phyloP scores from a whole-genome alignment of 352 stramenopile genomes.

The Globisporangium radiosum region DNA sequence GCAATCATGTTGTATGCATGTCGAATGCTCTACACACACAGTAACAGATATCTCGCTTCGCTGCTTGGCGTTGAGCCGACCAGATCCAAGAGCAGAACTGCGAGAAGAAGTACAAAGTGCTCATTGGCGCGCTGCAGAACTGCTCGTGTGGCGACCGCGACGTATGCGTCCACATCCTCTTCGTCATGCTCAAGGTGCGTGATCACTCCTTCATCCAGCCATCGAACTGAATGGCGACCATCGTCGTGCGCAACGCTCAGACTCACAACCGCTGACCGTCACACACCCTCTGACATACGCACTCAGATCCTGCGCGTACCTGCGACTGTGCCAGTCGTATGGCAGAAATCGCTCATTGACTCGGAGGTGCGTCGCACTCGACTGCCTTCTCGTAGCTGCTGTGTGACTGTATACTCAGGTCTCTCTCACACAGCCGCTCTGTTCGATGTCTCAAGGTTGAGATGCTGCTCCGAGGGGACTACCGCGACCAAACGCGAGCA shows the following conservation, averaged over 20 bases:
- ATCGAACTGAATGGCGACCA: too few relatives aligned
- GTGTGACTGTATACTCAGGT: too few relatives aligned
- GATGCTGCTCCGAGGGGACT: constrained; percentile 53
- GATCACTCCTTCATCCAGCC: too few relatives aligned
- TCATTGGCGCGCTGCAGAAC: constrained; percentile 62
- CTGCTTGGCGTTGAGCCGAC: too few relatives aligned
- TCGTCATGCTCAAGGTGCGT: constrained; percentile 82
- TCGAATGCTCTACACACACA: background rate
- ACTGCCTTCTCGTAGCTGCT: background rate
- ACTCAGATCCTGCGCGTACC: constrained; percentile 60
- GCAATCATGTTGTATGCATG: too few relatives aligned
- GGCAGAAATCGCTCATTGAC: constrained; percentile 82
- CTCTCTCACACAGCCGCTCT: background rate
- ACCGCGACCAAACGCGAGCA: constrained; percentile 29
- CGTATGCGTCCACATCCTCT: constrained; percentile 80
- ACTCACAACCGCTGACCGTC: background rate
- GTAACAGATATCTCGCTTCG: background rate
- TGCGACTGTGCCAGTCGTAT: constrained; percentile 57
- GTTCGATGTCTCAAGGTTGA: constrained; percentile 34
- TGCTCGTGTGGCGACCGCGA: constrained; percentile 71
- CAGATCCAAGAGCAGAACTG: constrained; percentile 72
- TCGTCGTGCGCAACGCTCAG: too few relatives aligned
- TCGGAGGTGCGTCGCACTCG: constrained; percentile 40
- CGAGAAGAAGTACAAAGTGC: constrained; percentile 72
- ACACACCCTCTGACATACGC: background rate